Conservation (phyloP, 495 filamentous ascomycete genomes). For the Jackrogersella minutella region DNA sequence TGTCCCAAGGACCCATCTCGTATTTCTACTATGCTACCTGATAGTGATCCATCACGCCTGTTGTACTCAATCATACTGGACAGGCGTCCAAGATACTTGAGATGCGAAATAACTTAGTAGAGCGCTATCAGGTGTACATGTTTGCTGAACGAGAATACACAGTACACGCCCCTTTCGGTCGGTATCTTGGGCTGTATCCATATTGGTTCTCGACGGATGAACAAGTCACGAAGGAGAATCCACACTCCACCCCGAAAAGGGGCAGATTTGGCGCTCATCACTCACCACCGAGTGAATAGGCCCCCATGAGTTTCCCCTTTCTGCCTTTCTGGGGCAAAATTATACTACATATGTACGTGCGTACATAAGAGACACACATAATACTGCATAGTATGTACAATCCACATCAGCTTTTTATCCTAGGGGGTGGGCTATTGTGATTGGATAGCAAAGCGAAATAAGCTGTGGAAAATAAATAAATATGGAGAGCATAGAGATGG, state of each 20-base stretch:
- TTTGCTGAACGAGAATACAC: neutral
- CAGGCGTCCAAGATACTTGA: slow-evolving; percentile 3
- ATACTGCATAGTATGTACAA: slow-evolving; percentile 8
- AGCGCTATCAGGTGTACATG: slow-evolving; percentile 19
- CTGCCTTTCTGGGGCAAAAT: slow-evolving; percentile 8
- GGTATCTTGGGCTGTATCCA: neutral
- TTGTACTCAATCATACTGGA: slow-evolving; percentile 24
- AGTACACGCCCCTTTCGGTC: slow-evolving; percentile 19
- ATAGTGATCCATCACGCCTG: slow-evolving; percentile 20
- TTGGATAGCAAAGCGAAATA: slow-evolving; percentile 43
- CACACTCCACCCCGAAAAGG: slow-evolving; percentile 26
- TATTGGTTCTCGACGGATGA: neutral
- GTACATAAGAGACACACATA: neutral
- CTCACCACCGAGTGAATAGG: slow-evolving; percentile 8
- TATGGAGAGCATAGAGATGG: slow-evolving; percentile 15
- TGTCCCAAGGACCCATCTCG: slow-evolving; percentile 41
- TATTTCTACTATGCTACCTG: slow-evolving; percentile 33
- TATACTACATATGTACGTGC: neutral
- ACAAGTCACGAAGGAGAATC: slow-evolving; percentile 31
- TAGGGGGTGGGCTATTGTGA: neutral
- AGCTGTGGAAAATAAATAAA: slow-evolving; percentile 37
- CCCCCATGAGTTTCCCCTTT: slow-evolving; percentile 15
- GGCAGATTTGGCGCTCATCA: slow-evolving; percentile 31
- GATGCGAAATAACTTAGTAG: neutral
- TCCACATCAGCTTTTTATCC: slow-evolving; percentile 17